Percentiles rank a stretch among this genome's conserved stretches.
These are phyloP conservation scores for Trichoderma atroviride DNA, from an alignment of 2,329 filamentous ascomycete genomes.

Conservation along the genomic window DNA sequence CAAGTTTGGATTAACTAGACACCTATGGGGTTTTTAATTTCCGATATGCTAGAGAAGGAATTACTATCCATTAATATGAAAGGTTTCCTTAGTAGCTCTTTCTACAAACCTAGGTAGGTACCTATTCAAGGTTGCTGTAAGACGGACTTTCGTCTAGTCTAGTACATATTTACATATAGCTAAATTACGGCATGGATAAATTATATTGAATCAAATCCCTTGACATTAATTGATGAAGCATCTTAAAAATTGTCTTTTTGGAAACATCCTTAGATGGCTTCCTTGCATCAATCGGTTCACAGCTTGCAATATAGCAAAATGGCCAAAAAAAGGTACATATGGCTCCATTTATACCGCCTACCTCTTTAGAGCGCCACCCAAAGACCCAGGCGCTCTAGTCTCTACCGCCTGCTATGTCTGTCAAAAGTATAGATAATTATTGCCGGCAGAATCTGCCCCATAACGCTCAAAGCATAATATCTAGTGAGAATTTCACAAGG, in stretches of 20 bases:
- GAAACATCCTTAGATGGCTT: not conserved
- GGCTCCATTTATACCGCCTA: constrained; percentile 4
- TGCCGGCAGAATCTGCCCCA: constrained; percentile 24
- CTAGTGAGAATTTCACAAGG: constrained; percentile 19
- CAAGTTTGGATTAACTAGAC: not conserved
- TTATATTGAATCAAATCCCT: too few relatives aligned
- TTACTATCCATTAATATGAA: not conserved
- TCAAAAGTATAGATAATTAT: not conserved
- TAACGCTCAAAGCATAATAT: not conserved
- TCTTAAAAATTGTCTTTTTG: not conserved
- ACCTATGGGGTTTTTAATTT: not conserved
- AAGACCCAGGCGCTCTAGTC: not conserved
- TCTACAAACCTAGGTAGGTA: too few relatives aligned
- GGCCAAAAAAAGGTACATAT: not conserved
- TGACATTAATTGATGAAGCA: not conserved
- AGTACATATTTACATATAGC: not conserved
- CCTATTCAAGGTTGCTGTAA: too few relatives aligned
- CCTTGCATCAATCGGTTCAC: not conserved
- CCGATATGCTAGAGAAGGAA: not conserved
- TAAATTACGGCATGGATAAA: not conserved
- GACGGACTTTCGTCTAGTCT: not conserved
- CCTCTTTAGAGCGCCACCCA: not conserved
- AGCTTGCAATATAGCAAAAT: not conserved
- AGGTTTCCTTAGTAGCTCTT: not conserved
- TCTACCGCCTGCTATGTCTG: not conserved